Evolutionary conservation across 106 monocot genomes (phyloP).

Genomic region (Dendrobium nobile): DNA sequence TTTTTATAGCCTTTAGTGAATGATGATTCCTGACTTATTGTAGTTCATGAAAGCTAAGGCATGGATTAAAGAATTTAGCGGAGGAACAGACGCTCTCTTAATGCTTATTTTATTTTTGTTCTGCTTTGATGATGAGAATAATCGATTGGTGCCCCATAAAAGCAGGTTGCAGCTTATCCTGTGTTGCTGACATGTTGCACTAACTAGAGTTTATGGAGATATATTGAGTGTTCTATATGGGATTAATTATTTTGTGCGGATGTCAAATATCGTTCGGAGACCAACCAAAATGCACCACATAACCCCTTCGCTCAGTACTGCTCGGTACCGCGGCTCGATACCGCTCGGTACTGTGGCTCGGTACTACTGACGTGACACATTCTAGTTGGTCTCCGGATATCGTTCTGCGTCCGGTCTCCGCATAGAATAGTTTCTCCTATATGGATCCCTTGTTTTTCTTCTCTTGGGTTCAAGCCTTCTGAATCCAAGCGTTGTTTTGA

Average conservation of each 20-base stretch:
- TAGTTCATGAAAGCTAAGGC: background rate
- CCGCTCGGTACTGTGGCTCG: no score
- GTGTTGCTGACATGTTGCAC: background rate
- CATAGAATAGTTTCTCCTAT: background rate
- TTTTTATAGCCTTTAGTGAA: slow-evolving; percentile 1
- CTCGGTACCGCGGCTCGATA: no score
- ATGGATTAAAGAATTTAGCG: background rate
- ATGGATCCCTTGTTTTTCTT: background rate
- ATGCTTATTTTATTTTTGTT: background rate
- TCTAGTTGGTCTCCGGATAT: no score
- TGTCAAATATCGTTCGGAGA: no score
- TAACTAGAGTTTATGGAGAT: background rate
- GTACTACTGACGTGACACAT: no score
- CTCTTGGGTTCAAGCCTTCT: background rate
- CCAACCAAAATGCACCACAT: no score
- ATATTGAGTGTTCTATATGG: background rate
- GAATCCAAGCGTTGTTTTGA: background rate
- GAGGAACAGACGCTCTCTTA: background rate
- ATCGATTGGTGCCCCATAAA: background rate
- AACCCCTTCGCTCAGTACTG: no score
- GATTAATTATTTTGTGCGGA: no score
- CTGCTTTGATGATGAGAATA: background rate
- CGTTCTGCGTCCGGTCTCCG: no score
- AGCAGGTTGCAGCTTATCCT: background rate
- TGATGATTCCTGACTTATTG: background rate